Base-by-base conservation (phyloP, 2,329 filamentous ascomycete genomes). In the Penicillium oxalicum region DNA sequence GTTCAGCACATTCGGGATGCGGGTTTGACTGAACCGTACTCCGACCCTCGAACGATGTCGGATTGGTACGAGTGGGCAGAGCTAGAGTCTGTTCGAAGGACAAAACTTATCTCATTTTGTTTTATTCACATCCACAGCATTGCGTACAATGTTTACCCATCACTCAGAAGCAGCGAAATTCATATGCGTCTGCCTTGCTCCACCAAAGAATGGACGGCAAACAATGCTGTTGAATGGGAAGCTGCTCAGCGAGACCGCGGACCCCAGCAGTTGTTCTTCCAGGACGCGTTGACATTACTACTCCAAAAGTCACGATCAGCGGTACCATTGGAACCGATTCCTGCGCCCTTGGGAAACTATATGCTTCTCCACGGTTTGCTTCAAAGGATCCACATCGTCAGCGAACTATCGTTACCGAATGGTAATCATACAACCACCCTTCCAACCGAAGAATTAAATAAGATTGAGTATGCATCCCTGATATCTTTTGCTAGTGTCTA, bases 361-460 rank as follows among this genome's bases (percentile, higher is more conserved):
- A 78, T 87, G 6, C 72, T 89, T 32, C 84, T 88, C 3, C 84
- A 88, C 59, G 84, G 83, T 3, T 64, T 89, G 25, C 77, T 88
- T 9, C 85, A 88, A 58, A 83, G 87, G 52, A 83, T 88, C 12
- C 64, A 66, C 29, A 58, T 67, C 7, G 63, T 66, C 12, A 65
- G 62, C 46, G 64, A 67, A 42, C 50, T 67, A 12, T 65, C 61
- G 8, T 52, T 67, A 18, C 61, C 64, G 9, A 63, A 62, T 9
- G 60, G 63, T 4, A 61, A 61, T 27, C 60, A 65, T n/a, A 57
- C 61, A 5, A 54, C 59, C n/a, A 56, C 55, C 4, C 54, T 65
- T 9, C 63, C 63, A 9, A 67, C 62, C 0, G 64, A 67, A 44
- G 63, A 67, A 44, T 46, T 66, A 18, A 66, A 66, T 35, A 65